A percentile compares a stretch with the other conserved stretches of the same genome.
These are phyloP conservation scores for Penicillium capsulatum DNA, from an alignment of 2,329 filamentous ascomycete species.

Conservation along the genomic window DNA sequence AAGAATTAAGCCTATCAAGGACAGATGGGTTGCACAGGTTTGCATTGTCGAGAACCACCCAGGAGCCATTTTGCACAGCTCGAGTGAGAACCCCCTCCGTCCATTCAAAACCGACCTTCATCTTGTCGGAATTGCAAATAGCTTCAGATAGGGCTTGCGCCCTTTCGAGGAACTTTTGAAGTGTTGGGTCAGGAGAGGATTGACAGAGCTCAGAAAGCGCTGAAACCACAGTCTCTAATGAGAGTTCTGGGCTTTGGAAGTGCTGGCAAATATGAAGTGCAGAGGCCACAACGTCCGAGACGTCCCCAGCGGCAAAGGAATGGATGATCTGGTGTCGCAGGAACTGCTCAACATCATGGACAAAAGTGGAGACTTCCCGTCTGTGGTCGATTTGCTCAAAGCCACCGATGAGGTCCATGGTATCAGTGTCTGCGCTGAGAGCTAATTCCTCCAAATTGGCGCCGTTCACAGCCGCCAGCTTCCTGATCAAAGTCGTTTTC, in stretches of 20 bases:
- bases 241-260: conserved; percentile 27
- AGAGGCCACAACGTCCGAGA: conserved; percentile 18
- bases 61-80: conserved; percentile 78
- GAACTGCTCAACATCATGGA: conserved; percentile 52
- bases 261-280: conserved; percentile 33
- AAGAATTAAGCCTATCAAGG: conserved; percentile 85
- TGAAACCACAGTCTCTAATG: conserved; percentile 29
- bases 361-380: conserved; percentile 62
- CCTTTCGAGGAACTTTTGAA: conserved; percentile 48
- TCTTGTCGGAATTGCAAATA: conserved; percentile 58
- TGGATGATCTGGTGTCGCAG: conserved; percentile 45
- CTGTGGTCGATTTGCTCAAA: conserved; percentile 90
- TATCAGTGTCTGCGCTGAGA: conserved; percentile 91
- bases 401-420: conserved; percentile 93
- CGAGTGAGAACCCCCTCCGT: conserved; percentile 88
- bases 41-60: conserved; percentile 94
- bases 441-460: conserved; percentile 75
- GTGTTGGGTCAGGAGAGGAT: conserved; percentile 44
- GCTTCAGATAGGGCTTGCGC: conserved; percentile 51
- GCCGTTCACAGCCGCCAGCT: conserved; percentile 75
- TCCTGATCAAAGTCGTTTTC: conserved; percentile 75
- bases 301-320: conserved; percentile 23
- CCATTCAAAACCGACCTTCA: conserved; percentile 81
- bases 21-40: conserved; percentile 96
- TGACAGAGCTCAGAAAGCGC: conserved; percentile 35